Evolutionary conservation across 345 rosid species (phyloP).

Genomic region (Acer campestre): DNA sequence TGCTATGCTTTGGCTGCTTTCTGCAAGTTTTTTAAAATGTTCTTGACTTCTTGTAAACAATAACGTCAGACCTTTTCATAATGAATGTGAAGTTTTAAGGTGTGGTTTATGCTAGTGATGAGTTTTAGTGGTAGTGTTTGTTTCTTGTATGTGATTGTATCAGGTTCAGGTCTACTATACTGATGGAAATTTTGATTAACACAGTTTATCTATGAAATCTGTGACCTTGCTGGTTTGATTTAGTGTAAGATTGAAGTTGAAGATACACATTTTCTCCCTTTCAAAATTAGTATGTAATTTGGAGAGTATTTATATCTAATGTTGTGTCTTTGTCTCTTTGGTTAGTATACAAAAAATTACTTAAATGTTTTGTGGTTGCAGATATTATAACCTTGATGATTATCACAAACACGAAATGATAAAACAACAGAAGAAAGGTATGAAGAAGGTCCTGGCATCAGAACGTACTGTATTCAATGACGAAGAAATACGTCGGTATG

Average conservation of each 20-base stretch:
- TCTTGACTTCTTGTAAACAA: too few species aligned
- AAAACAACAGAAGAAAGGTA: conserved; percentile 68
- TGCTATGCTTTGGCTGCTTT: conserved; percentile 10
- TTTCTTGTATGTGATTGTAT: background rate
- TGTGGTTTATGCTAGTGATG: background rate
- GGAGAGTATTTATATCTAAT: background rate
- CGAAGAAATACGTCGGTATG: conserved; percentile 92
- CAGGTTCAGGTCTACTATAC: background rate
- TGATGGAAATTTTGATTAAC: background rate
- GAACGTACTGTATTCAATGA: conserved; percentile 94
- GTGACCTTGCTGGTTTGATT: background rate
- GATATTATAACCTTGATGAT: conserved; percentile 91
- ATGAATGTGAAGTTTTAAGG: background rate
- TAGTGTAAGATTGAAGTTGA: conserved; percentile 5
- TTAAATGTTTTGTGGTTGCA: conserved; percentile 33
- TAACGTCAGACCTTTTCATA: background rate
- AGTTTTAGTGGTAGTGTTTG: background rate
- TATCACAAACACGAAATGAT: conserved; percentile 71
- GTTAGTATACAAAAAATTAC: background rate
- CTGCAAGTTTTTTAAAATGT: background rate
- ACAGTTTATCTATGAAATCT: background rate
- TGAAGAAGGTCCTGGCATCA: conserved; percentile 52
- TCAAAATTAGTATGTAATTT: background rate
- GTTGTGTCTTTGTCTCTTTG: background rate
- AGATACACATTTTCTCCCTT: background rate